Evolutionary conservation across 176 grass and related monocot species (phyloP).

Genomic region (Typha latifolia): DNA sequence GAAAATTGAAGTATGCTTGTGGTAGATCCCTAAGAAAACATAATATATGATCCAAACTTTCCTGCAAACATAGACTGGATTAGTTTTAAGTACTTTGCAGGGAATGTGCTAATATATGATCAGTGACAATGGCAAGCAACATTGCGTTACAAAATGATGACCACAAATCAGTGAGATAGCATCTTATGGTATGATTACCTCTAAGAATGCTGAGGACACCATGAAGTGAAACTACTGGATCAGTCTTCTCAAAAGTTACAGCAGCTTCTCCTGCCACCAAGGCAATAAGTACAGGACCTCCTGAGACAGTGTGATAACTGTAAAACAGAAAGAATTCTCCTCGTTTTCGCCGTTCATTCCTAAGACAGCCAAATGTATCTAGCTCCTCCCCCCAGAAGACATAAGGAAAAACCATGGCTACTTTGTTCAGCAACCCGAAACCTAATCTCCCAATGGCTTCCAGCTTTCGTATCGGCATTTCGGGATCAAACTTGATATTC

Average conservation of each 20-base stretch:
- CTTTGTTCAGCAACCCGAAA: constrained; percentile 85
- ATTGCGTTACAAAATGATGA: not conserved
- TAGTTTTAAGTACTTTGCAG: too few relatives aligned
- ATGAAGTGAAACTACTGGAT: constrained; percentile 68
- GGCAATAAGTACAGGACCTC: constrained; percentile 68
- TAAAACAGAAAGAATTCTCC: constrained; percentile 96
- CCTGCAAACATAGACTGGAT: too few relatives aligned
- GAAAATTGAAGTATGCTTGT: constrained; percentile 3
- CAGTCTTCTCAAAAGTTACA: constrained; percentile 61
- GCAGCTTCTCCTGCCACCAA: constrained; percentile 89
- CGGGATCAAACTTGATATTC: constrained; percentile 51
- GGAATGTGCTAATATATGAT: too few relatives aligned
- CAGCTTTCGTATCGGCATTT: constrained; percentile 57
- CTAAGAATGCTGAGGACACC: constrained; percentile 65
- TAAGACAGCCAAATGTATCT: constrained; percentile 89
- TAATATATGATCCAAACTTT: too few relatives aligned
- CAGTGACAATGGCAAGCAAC: too few relatives aligned
- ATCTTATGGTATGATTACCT: constrained; percentile 35
- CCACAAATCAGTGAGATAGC: not conserved
- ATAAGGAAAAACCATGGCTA: constrained; percentile 83
- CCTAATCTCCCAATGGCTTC: constrained; percentile 63
- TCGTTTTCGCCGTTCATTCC: constrained; percentile 62
- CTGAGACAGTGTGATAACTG: constrained; percentile 88
- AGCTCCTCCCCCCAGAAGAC: constrained; percentile 91
- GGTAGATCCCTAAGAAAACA: not conserved